Evolutionary conservation across 768 basidiomycete species (phyloP).

Genomic region (Lentinus brumalis): DNA sequence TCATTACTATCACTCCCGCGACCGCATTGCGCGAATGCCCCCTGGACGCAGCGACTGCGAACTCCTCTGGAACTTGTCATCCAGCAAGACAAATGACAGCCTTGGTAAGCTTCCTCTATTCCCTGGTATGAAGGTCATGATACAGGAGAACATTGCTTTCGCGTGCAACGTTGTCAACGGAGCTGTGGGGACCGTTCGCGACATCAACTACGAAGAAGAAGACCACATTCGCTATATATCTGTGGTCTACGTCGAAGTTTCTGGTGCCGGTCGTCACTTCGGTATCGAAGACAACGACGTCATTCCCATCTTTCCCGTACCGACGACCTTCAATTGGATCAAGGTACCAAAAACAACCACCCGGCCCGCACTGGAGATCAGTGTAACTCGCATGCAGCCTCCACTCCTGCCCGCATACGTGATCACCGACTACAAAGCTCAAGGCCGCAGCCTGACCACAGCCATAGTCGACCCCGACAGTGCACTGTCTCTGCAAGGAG

Average conservation of each 20-base stretch:
- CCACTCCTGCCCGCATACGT: conserved; percentile 31
- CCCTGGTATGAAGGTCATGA: conserved; percentile 27
- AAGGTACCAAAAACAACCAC: neutral
- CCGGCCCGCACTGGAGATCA: neutral
- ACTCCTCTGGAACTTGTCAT: neutral
- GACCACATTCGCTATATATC: neutral
- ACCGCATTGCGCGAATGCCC: neutral
- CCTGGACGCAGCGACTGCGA: neutral
- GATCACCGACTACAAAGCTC: conserved; percentile 33
- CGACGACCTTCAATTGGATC: neutral
- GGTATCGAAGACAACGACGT: neutral
- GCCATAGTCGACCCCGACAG: conserved; percentile 29
- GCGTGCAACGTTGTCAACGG: conserved; percentile 20
- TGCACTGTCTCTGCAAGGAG: conserved; percentile 19
- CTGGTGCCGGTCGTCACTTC: neutral
- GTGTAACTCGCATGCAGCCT: conserved; percentile 11
- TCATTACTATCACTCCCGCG: neutral
- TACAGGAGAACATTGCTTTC: conserved; percentile 20
- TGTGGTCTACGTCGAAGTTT: neutral
- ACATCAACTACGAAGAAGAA: conserved; percentile 1
- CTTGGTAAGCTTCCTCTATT: conserved; percentile 15
- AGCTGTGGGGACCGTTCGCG: conserved; percentile 9
- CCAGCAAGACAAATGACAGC: neutral
- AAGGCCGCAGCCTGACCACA: conserved; percentile 26
- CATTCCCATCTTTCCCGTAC: neutral